Conservation (phyloP, 345 rosid species). For the Hibiscus syriacus region DNA sequence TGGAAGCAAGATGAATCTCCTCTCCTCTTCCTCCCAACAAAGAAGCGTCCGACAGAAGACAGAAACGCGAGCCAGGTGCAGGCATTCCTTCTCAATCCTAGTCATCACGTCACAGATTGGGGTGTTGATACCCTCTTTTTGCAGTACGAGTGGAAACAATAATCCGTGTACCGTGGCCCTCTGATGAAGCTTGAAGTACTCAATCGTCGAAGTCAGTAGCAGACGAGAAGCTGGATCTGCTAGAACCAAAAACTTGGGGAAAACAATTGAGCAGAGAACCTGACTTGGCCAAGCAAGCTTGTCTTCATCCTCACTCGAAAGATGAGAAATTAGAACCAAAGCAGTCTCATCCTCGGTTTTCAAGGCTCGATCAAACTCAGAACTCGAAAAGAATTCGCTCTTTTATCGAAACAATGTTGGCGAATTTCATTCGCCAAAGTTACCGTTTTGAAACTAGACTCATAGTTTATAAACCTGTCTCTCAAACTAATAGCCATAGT, state of each 20-base stretch:
- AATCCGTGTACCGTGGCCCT: conserved; percentile 50
- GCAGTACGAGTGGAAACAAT: conserved; percentile 49
- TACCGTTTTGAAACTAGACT: conserved; percentile 33
- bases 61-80: conserved; percentile 69
- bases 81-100: conserved; percentile 56
- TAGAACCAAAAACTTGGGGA: conserved; percentile 59
- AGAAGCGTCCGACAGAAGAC: conserved; percentile 65
- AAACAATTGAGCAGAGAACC: conserved; percentile 44
- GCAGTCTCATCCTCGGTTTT: conserved; percentile 60
- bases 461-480: conserved; percentile 30
- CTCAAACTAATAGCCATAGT: conserved; percentile 31
- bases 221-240: conserved; percentile 54
- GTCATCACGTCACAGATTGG: conserved; percentile 48
- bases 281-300: conserved; percentile 59
- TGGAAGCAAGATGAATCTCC: too few relatives aligned
- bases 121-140: conserved; percentile 52
- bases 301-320: conserved; percentile 29
- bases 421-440: conserved; percentile 43
- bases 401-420: conserved; percentile 37
- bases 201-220: conserved; percentile 38
- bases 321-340: conserved; percentile 45
- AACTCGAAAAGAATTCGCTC: conserved; percentile 29
- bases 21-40: conserved; percentile 47
- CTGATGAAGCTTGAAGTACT: conserved; percentile 74
- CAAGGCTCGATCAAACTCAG: conserved; percentile 64